Base-by-base conservation (phyloP, 306 rosid species). In the Mimosa pudica region DNA sequence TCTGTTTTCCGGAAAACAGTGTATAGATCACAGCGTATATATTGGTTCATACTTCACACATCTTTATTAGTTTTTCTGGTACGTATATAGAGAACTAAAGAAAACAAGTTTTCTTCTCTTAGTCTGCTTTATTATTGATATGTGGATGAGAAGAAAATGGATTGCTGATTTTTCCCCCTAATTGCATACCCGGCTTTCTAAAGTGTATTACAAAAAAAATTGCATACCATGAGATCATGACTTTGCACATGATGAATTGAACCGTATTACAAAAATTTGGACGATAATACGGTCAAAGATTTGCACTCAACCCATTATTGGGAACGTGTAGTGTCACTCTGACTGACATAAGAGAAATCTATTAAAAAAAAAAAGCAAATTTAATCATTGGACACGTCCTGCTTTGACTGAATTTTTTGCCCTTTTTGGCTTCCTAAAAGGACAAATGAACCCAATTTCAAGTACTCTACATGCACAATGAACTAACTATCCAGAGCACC, bases 401-500 rank as follows among this genome's bases (percentile, higher is more conserved):
- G 71, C 71, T 83, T 72, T 71, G 49, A 60, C 80, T 63, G 75
- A 63, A 16, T 20, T 70, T 68, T 67, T n/a, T 2, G 2, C 30
- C 38, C 13, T 6, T 8, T 5, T 41, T 4, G 73, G 32, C 55
- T 36, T 44, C 65, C 76, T 36, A 48, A 17, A 17, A 35, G 72
- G 81, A 63, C 70, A 80, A 86, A 77, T 73, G 76, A 78, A 74
- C 71, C 70, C 74, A 83, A 80, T 83, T 73, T 81, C 70, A 64
- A 67, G 47, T 81, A 79, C 58, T 79, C 48, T 86, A 69, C 85
- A 86, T 14, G 51, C 74, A 70, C 75, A 80, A 83, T 86, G 77
- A 86, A 65, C 64, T 73, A 86, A 65, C 64, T 73, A 83, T 68
- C 78, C 80, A 58, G 77, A 76, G 46, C 81, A 75, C 71, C 69